phyloP scores from a whole-genome alignment of 2,329 filamentous ascomycete genomes.

The Fusarium longipes region DNA sequence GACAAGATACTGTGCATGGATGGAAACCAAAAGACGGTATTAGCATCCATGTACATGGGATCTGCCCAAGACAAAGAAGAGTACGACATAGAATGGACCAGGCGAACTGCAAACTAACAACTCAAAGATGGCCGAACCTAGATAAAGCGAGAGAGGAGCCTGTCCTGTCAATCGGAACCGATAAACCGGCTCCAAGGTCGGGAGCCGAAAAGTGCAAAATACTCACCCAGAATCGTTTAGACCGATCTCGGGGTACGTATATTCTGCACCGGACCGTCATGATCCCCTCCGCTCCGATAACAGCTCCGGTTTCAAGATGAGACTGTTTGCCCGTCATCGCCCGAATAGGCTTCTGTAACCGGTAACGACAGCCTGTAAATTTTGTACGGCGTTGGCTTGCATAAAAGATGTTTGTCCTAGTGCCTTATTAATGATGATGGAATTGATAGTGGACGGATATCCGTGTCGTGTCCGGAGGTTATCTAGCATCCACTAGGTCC shows the following conservation, averaged over 20 bases:
- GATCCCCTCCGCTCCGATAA: not conserved
- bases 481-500: not conserved
- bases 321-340: not conserved
- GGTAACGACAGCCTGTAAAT: not conserved
- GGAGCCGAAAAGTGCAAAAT: slow-evolving; percentile 11
- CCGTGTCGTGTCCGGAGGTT: slow-evolving; percentile 1
- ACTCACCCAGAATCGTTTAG: slow-evolving; percentile 24
- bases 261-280: not conserved
- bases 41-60: not conserved
- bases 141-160: not conserved
- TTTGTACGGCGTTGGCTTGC: not conserved
- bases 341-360: not conserved
- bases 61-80: not conserved
- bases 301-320: not conserved
- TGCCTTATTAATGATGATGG: not conserved
- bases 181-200: slow-evolving; percentile 14
- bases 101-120: slow-evolving; percentile 5
- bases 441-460: not conserved
- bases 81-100: not conserved
- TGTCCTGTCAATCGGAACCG: slow-evolving; percentile 24
- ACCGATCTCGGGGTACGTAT: not conserved
- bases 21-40: not conserved
- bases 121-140: not conserved
- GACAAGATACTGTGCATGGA: not conserved
- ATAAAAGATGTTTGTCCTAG: not conserved